phyloP scores from a whole-genome alignment of 2,329 filamentous ascomycete genomes.

The Ophiocordyceps sinensis region DNA sequence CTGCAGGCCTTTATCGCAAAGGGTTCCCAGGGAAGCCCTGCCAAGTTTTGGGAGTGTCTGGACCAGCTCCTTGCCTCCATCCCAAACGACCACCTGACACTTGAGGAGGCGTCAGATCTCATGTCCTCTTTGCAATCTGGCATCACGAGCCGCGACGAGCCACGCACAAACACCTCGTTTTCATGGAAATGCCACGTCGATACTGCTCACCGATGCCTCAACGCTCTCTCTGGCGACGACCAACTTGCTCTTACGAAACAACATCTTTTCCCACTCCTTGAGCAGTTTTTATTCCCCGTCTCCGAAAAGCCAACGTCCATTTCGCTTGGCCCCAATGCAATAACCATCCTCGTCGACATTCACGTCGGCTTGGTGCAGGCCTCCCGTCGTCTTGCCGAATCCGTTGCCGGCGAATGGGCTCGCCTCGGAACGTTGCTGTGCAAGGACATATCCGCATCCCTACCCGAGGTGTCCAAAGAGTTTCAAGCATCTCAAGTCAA shows the following conservation, averaged over 20 bases:
- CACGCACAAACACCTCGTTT: slow-evolving; percentile 47
- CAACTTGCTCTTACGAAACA: slow-evolving; percentile 31
- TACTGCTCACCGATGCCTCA: slow-evolving; percentile 39
- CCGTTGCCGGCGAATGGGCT: slow-evolving; percentile 46
- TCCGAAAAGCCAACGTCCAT: slow-evolving; percentile 21
- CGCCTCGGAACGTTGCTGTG: slow-evolving; percentile 47
- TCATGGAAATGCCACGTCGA: slow-evolving; percentile 69
- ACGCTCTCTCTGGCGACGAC: slow-evolving; percentile 28
- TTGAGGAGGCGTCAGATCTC: slow-evolving; percentile 43
- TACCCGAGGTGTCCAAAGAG: slow-evolving; percentile 70
- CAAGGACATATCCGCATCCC: slow-evolving; percentile 54
- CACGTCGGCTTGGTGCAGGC: slow-evolving; percentile 29
- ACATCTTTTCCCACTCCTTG: slow-evolving; percentile 37
- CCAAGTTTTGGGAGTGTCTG: slow-evolving; percentile 60
- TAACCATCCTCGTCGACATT: slow-evolving; percentile 29
- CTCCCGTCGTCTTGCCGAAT: slow-evolving; percentile 26
- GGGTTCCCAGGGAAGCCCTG: slow-evolving; percentile 66
- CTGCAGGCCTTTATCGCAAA: slow-evolving; percentile 63
- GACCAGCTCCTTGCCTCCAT: slow-evolving; percentile 48
- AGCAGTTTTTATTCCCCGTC: slow-evolving; percentile 35
- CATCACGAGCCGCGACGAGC: slow-evolving; percentile 61
- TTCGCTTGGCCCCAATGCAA: slow-evolving; percentile 18
- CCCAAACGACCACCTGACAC: slow-evolving; percentile 26
- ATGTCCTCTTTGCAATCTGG: slow-evolving; percentile 56
- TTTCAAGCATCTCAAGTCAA: slow-evolving; percentile 57